Conservation (phyloP, 805 yeast genomes). For the Scheffersomyces coipomensis region DNA sequence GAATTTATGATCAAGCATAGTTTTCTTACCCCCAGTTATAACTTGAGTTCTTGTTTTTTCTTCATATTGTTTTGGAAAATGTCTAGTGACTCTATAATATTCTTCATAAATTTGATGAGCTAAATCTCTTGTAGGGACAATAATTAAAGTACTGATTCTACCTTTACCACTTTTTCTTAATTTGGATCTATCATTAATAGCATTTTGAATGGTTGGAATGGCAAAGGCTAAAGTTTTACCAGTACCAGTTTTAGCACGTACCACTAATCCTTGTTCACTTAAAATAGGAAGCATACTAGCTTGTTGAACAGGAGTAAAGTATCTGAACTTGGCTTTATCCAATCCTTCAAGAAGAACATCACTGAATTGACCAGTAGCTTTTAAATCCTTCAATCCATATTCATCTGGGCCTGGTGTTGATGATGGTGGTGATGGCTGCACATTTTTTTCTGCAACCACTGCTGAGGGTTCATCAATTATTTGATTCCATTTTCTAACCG, state of each 20-base stretch:
- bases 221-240: slow-evolving; percentile 92
- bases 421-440: no score
- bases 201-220: slow-evolving; percentile 53
- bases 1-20: slow-evolving; percentile 20
- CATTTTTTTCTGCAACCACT: no score
- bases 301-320: slow-evolving; percentile 70
- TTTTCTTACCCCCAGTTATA: slow-evolving; percentile 66
- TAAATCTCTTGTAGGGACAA: slow-evolving; percentile 90
- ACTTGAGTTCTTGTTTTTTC: slow-evolving; percentile 38
- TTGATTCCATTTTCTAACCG: no score
- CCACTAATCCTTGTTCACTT: slow-evolving; percentile 64
- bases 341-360: slow-evolving; percentile 28
- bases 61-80: slow-evolving; percentile 15
- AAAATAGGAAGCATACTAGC: slow-evolving; percentile 59
- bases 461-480: no score
- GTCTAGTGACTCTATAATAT: slow-evolving; percentile 42
- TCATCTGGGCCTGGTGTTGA: background rate
- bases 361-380: slow-evolving; percentile 8
- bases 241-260: slow-evolving; percentile 92
- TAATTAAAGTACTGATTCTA: slow-evolving; percentile 50
- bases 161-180: slow-evolving; percentile 33
- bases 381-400: slow-evolving; percentile 10
- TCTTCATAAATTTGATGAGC: slow-evolving; percentile 80
- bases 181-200: slow-evolving; percentile 24
- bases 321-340: slow-evolving; percentile 42